A percentile compares a stretch with the other conserved stretches of the same genome.
These are phyloP conservation scores for Malbranchea cinnamomea DNA, from an alignment of 2,329 filamentous ascomycete genomes.

Conservation along the genomic window DNA sequence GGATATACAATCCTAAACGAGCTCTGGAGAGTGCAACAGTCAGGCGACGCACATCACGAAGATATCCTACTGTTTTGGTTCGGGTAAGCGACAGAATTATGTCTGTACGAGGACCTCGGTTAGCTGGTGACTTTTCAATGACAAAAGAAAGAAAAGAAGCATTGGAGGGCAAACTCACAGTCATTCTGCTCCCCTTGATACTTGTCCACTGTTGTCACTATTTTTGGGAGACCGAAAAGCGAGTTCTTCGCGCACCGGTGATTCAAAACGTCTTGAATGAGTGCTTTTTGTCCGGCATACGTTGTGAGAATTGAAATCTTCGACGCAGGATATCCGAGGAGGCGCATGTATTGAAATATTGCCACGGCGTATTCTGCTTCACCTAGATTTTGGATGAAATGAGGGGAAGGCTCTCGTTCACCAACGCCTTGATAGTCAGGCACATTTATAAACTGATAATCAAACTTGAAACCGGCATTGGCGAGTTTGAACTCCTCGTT, in stretches of 20 bases:
- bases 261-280: constrained; percentile 72
- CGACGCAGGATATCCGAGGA: constrained; percentile 75
- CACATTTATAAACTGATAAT: constrained; percentile 95
- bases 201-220: constrained; percentile 91
- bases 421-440: constrained; percentile 82
- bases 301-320: constrained; percentile 83
- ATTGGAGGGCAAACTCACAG: constrained; percentile 37
- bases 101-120: constrained; percentile 37
- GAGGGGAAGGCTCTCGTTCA: constrained; percentile 76
- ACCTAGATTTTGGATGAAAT: constrained; percentile 92
- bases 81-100: constrained; percentile 86
- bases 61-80: constrained; percentile 77
- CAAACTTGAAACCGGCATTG: constrained; percentile 83
- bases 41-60: constrained; percentile 81
- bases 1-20: constrained; percentile 76
- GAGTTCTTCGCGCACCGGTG: constrained; percentile 72
- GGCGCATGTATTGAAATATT: constrained; percentile 90
- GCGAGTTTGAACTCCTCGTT: constrained; percentile 59
- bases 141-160: neutral
- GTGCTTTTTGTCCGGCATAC: constrained; percentile 78
- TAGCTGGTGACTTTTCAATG: neutral
- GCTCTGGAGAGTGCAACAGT: constrained; percentile 91
- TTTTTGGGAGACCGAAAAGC: constrained; percentile 76
- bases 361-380: constrained; percentile 96
- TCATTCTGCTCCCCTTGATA: constrained; percentile 99